These are phyloP conservation scores for Chionographis japonica DNA, from an alignment of 106 monocot genomes.

Conservation along the genomic window DNA sequence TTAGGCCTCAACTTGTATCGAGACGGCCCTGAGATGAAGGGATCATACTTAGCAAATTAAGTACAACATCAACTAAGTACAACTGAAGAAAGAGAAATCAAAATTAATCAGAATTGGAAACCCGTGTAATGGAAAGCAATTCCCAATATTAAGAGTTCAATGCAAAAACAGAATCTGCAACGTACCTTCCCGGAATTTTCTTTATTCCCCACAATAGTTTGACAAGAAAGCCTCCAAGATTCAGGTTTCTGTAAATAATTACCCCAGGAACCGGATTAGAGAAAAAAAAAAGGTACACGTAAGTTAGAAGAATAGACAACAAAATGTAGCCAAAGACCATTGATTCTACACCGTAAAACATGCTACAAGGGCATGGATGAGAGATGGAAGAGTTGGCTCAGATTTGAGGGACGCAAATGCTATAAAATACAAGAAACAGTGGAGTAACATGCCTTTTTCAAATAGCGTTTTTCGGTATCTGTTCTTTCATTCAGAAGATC, in stretches of 20 bases:
- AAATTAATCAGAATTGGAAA: no score
- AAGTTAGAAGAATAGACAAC: neutral
- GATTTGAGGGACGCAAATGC: neutral
- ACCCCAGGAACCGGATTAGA: no score
- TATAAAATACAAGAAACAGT: neutral
- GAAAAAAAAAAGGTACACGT: no score
- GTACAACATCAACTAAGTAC: neutral
- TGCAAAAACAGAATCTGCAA: neutral
- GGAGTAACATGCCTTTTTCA: slow-evolving; percentile 59
- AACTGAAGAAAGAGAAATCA: neutral
- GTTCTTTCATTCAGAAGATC: slow-evolving; percentile 85
- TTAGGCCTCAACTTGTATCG: no score
- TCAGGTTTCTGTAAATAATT: slow-evolving; percentile 66
- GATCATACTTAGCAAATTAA: no score
- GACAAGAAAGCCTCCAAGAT: slow-evolving; percentile 94
- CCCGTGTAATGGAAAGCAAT: neutral
- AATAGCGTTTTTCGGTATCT: slow-evolving; percentile 58
- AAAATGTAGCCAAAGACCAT: neutral
- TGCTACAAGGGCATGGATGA: neutral
- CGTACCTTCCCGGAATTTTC: slow-evolving; percentile 86
- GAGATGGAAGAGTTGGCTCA: neutral
- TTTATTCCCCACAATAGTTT: slow-evolving; percentile 89
- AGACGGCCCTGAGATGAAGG: no score
- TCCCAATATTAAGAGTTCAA: neutral
- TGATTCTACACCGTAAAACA: neutral